These are phyloP conservation scores for Didymella sp. DNA, from an alignment of 2,329 filamentous ascomycete genomes.

Conservation along the genomic window DNA sequence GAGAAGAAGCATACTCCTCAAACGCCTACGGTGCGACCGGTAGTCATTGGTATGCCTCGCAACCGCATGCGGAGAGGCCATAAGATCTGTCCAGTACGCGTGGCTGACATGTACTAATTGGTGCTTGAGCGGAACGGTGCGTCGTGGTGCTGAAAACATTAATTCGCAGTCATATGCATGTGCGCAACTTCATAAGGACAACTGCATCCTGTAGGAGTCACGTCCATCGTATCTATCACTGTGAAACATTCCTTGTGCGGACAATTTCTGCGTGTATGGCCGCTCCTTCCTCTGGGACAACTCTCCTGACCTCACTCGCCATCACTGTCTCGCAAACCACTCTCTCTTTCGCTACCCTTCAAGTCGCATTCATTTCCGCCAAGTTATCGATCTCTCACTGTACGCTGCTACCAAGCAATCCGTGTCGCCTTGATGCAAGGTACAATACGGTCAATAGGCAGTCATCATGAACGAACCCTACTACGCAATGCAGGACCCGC, in stretches of 20 bases:
- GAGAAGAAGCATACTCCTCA: not conserved
- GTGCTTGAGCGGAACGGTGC: not conserved
- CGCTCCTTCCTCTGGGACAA: conserved; percentile 36
- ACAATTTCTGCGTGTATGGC: not conserved
- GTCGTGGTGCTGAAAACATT: not conserved
- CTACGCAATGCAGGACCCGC: not conserved
- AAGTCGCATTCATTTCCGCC: not conserved
- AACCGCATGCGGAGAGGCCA: not conserved
- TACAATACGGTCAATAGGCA: not conserved
- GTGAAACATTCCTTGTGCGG: not conserved
- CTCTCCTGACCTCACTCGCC: conserved; percentile 10
- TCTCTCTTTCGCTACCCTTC: not conserved
- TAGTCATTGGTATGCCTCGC: not conserved
- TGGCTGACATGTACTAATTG: not conserved
- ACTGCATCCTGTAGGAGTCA: not conserved
- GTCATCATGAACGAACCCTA: conserved; percentile 4
- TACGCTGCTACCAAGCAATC: not conserved
- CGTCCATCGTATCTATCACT: not conserved
- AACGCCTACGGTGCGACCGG: not conserved
- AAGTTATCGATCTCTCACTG: not conserved
- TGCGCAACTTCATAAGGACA: not conserved
- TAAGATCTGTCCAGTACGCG: not conserved
- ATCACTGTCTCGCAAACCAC: conserved; percentile 1
- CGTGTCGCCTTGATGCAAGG: not conserved
- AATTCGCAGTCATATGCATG: too few relatives aligned